Conservation (phyloP, 768 basidiomycete species). For the Gymnopilus junonius region DNA sequence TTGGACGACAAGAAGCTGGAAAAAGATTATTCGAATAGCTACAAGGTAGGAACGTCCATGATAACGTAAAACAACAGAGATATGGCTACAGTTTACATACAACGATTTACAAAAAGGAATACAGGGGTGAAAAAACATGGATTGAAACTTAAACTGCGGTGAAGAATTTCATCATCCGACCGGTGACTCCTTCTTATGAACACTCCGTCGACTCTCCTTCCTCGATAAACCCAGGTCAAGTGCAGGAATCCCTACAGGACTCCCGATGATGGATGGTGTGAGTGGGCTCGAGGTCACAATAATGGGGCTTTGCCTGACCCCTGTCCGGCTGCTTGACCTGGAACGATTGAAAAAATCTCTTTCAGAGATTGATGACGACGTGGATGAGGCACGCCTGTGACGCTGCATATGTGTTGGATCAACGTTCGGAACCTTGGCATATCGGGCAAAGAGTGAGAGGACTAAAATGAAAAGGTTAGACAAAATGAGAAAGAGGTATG, state of each 20-base stretch:
- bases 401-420: constrained; percentile 82
- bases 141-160: no score
- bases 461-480: constrained; percentile 43
- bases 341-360: constrained; percentile 42
- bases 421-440: constrained; percentile 73
- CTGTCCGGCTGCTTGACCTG: constrained; percentile 45
- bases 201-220: constrained; percentile 23
- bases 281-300: constrained; percentile 36
- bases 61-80: neutral
- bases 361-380: constrained; percentile 60
- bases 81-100: neutral
- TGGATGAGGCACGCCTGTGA: constrained; percentile 77
- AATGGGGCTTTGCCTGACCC: constrained; percentile 37
- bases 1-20: neutral
- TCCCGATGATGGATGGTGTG: constrained; percentile 27
- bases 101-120: neutral
- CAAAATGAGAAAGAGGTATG: neutral
- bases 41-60: neutral
- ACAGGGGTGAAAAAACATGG: neutral
- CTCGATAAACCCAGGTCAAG: constrained; percentile 24
- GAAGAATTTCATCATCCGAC: neutral
- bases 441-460: constrained; percentile 76
- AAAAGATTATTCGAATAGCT: neutral
- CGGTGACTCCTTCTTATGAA: constrained; percentile 22
- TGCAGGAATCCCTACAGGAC: constrained; percentile 14